Evolutionary conservation across 768 basidiomycete genomes (phyloP), one percentile per base, ranked within the genome.

Genomic region (Cubamyces sp.): DNA sequence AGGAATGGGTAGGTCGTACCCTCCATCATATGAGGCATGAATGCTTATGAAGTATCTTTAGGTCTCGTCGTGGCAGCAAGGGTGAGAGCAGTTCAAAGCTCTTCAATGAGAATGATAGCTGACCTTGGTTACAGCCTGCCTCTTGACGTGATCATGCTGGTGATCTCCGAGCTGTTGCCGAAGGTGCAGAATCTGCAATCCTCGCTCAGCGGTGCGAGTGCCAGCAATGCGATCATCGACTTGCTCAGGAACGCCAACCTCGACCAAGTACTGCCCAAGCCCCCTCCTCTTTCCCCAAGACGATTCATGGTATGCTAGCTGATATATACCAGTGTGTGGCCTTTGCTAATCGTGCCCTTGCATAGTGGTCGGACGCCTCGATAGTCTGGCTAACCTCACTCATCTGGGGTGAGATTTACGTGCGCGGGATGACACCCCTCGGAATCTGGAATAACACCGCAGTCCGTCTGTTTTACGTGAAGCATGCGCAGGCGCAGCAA

Each of bases 41-140:
- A 41, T 37, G 19, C 54, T 64, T 34, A 68, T 25, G 26, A 12
- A 14, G 42, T 34, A 64, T 42, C 53, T 51, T 19, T 60, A 91
- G 91, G 90, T 94, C 4, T 84, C 91, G 21, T 95, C 95, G 2
- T 98, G 96, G 96, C 92, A 96, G 68, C 93, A 96, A 82, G 96
- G 96, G 94, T 93, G 66, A 71, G 80, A 71, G 14, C 7, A 8
- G 0, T 11, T 3, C 5, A n/a, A 21, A n/a, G n/a, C 34, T 18
- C 39, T 21, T 11, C 43, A 16, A 26, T 30, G 1, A 0, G n/a
- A 1, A 12, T 5, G 11, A 11, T 28, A 19, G 41, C 26, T 55
- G 47, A 52, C 11, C 3, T 4, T 7, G 16, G 9, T 54, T 42
- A 28, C 64, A 96, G 94, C 12, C 81, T 98, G 30, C 96, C 96